phyloP scores from a whole-genome alignment of 1,284 basidiomycete species.

The Trichosporon sp. region DNA sequence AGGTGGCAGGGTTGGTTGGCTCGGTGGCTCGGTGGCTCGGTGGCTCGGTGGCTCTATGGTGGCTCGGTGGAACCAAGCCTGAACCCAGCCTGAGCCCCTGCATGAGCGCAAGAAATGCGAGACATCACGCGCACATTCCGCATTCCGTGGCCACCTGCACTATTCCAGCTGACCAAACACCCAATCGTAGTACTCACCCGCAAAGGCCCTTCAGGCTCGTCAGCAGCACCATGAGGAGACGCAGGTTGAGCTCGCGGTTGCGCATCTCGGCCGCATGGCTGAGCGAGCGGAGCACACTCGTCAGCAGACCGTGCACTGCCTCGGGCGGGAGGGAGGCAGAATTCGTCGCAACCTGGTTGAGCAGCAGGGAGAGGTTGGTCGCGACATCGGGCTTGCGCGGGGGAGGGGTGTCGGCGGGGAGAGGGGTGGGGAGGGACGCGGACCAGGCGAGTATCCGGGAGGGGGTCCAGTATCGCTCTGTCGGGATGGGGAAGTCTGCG shows the following conservation, averaged over 20 bases:
- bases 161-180: neutral
- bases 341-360: constrained; percentile 6
- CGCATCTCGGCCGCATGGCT: constrained; percentile 10
- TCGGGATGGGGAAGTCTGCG: constrained; percentile 17
- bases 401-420: constrained; percentile 6
- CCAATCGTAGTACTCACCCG: neutral
- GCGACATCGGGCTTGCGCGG: constrained; percentile 17
- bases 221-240: constrained; percentile 10
- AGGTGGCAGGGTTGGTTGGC: neutral
- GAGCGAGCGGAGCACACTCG: constrained; percentile 3
- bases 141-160: neutral
- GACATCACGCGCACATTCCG: constrained; percentile 5
- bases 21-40: neutral
- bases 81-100: no score
- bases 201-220: constrained; percentile 14
- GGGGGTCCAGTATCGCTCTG: constrained; percentile 17
- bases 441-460: constrained; percentile 18
- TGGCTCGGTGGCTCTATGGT: neutral
- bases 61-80: no score
- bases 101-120: neutral
- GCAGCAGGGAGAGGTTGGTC: constrained; percentile 10
- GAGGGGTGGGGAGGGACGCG: constrained; percentile 4
- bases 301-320: constrained; percentile 5
- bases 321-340: constrained; percentile 2
- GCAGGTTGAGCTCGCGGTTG: constrained; percentile 16